Base-by-base conservation (phyloP, 2,329 filamentous ascomycete species). In the Hypoxylon sp. region DNA sequence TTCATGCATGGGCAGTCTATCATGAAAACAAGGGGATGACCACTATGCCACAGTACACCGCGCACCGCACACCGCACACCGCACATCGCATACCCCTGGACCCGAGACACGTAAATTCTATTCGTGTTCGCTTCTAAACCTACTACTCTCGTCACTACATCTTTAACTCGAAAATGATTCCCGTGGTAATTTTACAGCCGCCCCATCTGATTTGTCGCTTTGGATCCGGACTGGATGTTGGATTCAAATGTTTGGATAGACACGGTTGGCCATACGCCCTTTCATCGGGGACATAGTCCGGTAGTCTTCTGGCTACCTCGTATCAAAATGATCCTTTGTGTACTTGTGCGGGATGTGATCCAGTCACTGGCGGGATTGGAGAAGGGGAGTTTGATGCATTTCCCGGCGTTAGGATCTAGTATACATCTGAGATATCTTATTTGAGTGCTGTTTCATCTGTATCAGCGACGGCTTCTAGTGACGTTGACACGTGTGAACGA, bases 51-150 rank as follows among this genome's bases (percentile, higher is more conserved):
- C n/a, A n/a, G n/a, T n/a, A n/a, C n/a, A n/a, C n/a, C n/a, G n/a
- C n/a, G n/a, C n/a, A n/a, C n/a, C n/a, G n/a, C n/a, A n/a, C n/a
- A n/a, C n/a, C n/a, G n/a, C n/a, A n/a, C 11, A 29, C 26, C 11
- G 11, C 26, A 11, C 11, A 38, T 20, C 15, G n/a, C 10, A 29
- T 37, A n/a, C 23, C 43, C 40, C 26, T n/a, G 24, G 20, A 35
- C 21, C 13, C 20, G 48, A 59, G 48, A 51, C 55, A 60, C 60
- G 57, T 38, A 55, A n/a, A 57, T 70, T 62, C 55, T 49, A 55
- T 67, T 69, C 65, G 60, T 64, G 58, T 68, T 67, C 60, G 38
- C 65, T 69, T 67, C 65, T 35, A 49, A 64, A 48, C 51, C 38
- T 27, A 54, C 41, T 49, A 55, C 37, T 46, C 47, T 55, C 57